Evolutionary conservation across 768 basidiomycete species (phyloP), one percentile per base, ranked within the genome.

Genomic region (Leccinum imitatum): DNA sequence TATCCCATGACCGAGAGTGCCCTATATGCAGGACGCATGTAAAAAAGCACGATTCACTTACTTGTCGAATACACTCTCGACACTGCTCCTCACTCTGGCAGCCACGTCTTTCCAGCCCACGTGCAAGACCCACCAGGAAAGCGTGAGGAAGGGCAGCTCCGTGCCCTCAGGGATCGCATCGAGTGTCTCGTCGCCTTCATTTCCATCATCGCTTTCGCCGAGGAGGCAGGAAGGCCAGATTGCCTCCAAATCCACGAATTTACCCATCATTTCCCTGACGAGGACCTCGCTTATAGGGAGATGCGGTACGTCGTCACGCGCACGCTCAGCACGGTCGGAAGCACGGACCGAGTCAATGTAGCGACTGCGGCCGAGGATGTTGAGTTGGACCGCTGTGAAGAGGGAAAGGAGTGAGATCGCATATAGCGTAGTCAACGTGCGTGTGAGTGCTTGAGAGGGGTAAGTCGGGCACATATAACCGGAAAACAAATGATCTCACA

Each of bases 41-140:
- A 10, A 59, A 15, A 17, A 58, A 58, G 14, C 13, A 21, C 11
- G 4, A 72, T 27, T 10, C 14, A 77, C 90, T 64, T 60, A 95
- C 95, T 85, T 84, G 56, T 91, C 87, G 59, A 97, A 91, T 0
- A 91, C 91, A 59, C 88, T 87, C 66, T 92, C 87, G 0, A 95
- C 92, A 0, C 84, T 89, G 35, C 81, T 75, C 64, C 87, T 76
- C 0, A 95, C 90, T 41, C 91, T 78, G 63, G 86, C 85, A 0
- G 84, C 86, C 0, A 98, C 81, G 59, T 89, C 87, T 65, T 88
- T 90, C 94, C 95, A 96, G 0, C 95, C 94, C 4, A 93, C 89
- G 69, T 97, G 87, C 57, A 96, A 67, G 10, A 96, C 78, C 93
- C 94, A 96, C 93, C 94, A 98, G 41, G 87, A 91, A 65, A 95